Base-by-base conservation (phyloP, 2,329 filamentous ascomycete genomes). In the Fusarium domesticum region DNA sequence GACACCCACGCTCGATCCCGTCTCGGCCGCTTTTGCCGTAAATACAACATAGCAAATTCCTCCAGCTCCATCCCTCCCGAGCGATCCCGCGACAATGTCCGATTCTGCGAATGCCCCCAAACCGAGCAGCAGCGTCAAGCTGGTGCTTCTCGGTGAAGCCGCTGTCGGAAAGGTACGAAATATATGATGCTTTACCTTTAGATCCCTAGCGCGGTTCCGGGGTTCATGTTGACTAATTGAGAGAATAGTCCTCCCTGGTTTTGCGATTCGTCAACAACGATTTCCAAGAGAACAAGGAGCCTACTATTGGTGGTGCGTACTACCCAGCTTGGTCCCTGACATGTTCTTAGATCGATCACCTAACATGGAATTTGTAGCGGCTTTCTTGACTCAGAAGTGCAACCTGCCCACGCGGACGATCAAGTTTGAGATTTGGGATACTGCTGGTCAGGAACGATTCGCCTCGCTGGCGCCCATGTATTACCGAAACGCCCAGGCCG, bases 261-360 rank as follows among this genome's bases (percentile, higher is more conserved):
- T 80, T 98, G 66, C 89, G 93, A 64, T 98, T 98, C 72, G 93
- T 98, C 67, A 97, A 97, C 79, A 93, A 98, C 74, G 92, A 97
- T 72, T 98, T 98, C 64, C 93, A 98, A 76, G 93, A 97, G 73
- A 97, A 97, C 73, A 97, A 97, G 77, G 93, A 98, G 70, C 93
- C 93, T 51, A 98, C 93, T 56, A 98, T 98, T 72, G 93, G 93
- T 78, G 90, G 90, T 95, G 79, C 55, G 78, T 70, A 40, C 42
- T 53, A 37, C 39, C 47, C 35, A 30, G 33, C 28, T 15, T 23
- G 6, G 10, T 20, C 23, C 35, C 20, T 11, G 12, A 16, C 17
- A 45, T 47, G 15, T 8, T 15, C 35, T n/a, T 41, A n/a, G 37
- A 23, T 6, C 6, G 6, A 6, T 10, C 6, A 23, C 10, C 50